A percentile compares a stretch with the other conserved stretches of the same genome.
Conservation (phyloP, 768 basidiomycete species). For the Pulveroboletus ravenelii region DNA sequence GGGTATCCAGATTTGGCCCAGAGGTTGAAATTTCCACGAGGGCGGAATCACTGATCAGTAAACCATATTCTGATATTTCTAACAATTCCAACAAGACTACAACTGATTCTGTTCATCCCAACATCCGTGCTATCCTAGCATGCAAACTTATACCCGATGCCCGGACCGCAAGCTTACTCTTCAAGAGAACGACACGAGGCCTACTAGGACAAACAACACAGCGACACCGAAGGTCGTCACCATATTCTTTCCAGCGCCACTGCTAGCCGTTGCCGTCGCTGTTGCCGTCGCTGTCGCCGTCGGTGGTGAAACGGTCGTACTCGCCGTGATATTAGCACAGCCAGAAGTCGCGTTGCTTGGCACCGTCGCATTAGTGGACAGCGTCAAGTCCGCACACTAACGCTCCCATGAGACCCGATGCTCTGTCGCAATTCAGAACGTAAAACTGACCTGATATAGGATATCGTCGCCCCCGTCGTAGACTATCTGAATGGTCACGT, state of each 20-base stretch:
- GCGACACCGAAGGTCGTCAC: conserved; percentile 6
- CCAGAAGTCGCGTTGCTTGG: conserved; percentile 36
- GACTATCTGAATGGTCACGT: conserved; percentile 68
- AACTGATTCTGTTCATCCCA: neutral
- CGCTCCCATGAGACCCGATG: neutral
- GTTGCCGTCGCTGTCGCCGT: conserved; percentile 7
- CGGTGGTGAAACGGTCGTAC: conserved; percentile 7
- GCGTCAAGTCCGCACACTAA: conserved; percentile 77
- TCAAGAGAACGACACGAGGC: conserved; percentile 14
- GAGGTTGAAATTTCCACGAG: neutral
- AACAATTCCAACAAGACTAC: neutral
- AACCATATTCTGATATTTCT: neutral
- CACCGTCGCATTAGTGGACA: conserved; percentile 50
- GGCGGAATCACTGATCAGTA: neutral
- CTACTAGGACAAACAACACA: conserved; percentile 6
- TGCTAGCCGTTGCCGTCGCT: conserved; percentile 15
- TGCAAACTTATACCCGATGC: neutral
- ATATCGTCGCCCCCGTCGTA: conserved; percentile 68
- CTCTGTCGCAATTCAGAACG: neutral
- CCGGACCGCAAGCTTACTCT: neutral
- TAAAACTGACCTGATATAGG: conserved; percentile 56
- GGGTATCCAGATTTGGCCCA: neutral
- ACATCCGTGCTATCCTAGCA: neutral
- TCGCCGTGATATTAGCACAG: conserved; percentile 34
- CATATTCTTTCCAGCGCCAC: conserved; percentile 15